These are phyloP conservation scores for Boletus edulis DNA, from an alignment of 768 basidiomycete genomes.

Conservation along the genomic window DNA sequence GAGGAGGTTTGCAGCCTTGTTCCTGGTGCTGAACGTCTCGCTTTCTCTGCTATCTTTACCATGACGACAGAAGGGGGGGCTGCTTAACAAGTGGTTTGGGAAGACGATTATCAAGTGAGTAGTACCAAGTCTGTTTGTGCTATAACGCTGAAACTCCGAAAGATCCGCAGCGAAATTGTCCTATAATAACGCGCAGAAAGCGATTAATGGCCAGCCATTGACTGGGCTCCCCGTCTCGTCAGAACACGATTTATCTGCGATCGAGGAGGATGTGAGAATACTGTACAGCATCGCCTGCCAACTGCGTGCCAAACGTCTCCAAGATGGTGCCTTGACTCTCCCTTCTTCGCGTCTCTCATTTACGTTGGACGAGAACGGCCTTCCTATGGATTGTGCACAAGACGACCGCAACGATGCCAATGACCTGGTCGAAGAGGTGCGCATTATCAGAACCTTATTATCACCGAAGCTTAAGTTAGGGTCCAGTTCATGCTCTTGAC, in stretches of 20 bases:
- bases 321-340: slow-evolving; percentile 75
- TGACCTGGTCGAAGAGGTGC: slow-evolving; percentile 84
- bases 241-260: slow-evolving; percentile 56
- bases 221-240: slow-evolving; percentile 49
- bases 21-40: slow-evolving; percentile 84
- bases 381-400: slow-evolving; percentile 76
- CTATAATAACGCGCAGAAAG: slow-evolving; percentile 77
- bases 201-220: slow-evolving; percentile 71
- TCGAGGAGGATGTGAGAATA: slow-evolving; percentile 74
- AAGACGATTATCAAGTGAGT: slow-evolving; percentile 87
- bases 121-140: neutral
- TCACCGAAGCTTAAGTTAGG: slow-evolving; percentile 2
- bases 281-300: slow-evolving; percentile 71
- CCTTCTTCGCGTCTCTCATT: slow-evolving; percentile 73
- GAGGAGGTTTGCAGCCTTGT: slow-evolving; percentile 92
- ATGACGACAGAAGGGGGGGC: slow-evolving; percentile 76
- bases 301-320: slow-evolving; percentile 68
- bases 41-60: slow-evolving; percentile 89
- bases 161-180: slow-evolving; percentile 87
- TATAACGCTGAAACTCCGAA: slow-evolving; percentile 6
- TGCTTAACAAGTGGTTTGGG: slow-evolving; percentile 89
- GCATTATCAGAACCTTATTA: slow-evolving; percentile 7
- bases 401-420: slow-evolving; percentile 70
- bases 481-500: slow-evolving; percentile 89
- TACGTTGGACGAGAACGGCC: slow-evolving; percentile 71